Evolutionary conservation across 495 filamentous ascomycete genomes (phyloP), one percentile per base, ranked within the genome.

Genomic region (Staphylotrichum longicolle): DNA sequence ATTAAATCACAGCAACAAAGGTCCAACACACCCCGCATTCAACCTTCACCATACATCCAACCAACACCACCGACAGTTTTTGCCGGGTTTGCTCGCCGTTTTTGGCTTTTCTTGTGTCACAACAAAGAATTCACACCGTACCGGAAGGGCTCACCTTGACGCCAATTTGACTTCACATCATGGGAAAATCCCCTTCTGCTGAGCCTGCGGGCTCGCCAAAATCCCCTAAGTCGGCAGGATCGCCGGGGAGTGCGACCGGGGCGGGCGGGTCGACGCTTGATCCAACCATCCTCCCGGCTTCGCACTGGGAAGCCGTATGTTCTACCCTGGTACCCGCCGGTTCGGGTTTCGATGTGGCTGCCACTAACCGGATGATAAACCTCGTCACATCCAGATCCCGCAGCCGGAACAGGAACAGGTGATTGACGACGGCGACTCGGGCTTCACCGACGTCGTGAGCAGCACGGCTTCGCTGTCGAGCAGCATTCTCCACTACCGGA

Each of bases 401-500:
- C 20, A 27, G 20, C 20, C 20, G n/a, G 42, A 45, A 27, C 37
- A 30, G 39, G 42, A 57, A 27, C 12, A 46, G 32, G 42, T 11
- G 7, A 3, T 20, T 3, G 42, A 39, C 32, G 54, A 57, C 27
- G 54, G 42, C 7, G 54, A 57, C 12, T 57, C 54, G 42, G 42
- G 12, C 2, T 47, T 46, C 15, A 47, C n/a, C 11, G 41, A 47
- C 32, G 2, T 46, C 4, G n/a, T 10, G 14, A 57, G 54, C 54
- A 57, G 54, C 34, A 68, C 68, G 1, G 63, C 66, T 1, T 70
- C 70, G 15, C 50, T 70, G 34, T 46, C 57, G 5, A 68, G 69
- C 49, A 71, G 69, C 61, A 58, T 71, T 9, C 58, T 65, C 62
- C 54, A 71, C 15, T 73, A 68, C 14, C 62, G 68, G 0, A 30